Evolutionary conservation across 495 filamentous ascomycete species (phyloP).

Genomic region (Daldinia grandis): DNA sequence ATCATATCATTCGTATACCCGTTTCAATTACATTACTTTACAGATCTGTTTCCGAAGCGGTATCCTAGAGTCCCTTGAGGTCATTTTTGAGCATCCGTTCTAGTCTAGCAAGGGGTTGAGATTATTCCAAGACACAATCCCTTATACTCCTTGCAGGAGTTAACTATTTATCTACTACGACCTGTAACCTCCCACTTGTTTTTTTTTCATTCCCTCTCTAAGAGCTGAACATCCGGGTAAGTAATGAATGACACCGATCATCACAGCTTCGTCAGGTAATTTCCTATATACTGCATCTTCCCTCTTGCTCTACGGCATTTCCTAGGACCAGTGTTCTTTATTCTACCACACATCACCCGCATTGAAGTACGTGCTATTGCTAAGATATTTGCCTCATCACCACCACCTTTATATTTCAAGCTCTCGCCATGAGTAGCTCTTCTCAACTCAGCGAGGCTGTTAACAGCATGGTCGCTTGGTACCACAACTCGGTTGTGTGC

Average conservation of each 20-base stretch:
- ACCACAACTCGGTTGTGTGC: slow-evolving; percentile 44
- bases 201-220: background rate
- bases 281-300: background rate
- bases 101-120: background rate
- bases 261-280: background rate
- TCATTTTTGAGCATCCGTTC: background rate
- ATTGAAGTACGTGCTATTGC: too few relatives aligned
- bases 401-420: background rate
- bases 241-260: background rate
- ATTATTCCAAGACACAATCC: slow-evolving; percentile 6
- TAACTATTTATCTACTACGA: background rate
- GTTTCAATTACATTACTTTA: slow-evolving; percentile 4
- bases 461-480: slow-evolving; percentile 55
- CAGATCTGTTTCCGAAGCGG: background rate
- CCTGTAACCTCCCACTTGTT: background rate
- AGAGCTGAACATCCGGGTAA: background rate
- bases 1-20: slow-evolving; percentile 11
- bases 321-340: background rate
- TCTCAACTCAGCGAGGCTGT: slow-evolving; percentile 55
- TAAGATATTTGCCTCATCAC: too few relatives aligned
- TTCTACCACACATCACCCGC: too few relatives aligned
- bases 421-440: slow-evolving; percentile 48
- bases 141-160: background rate
- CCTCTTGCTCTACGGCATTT: background rate
- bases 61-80: background rate